phyloP scores from a whole-genome alignment of 2,329 filamentous ascomycete species.

The Lecanosticta acicola region DNA sequence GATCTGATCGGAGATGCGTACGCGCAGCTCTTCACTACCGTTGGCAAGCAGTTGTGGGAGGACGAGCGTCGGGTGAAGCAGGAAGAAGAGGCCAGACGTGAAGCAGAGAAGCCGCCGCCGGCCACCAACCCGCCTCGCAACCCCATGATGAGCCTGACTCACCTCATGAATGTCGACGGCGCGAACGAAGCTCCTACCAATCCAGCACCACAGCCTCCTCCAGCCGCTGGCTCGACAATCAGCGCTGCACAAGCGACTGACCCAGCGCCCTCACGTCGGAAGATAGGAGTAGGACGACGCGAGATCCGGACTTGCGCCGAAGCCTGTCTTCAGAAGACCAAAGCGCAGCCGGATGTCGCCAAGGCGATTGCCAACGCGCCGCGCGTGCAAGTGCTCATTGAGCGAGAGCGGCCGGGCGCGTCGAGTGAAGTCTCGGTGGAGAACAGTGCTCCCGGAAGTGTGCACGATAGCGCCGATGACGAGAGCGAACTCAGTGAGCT shows the following conservation, averaged over 20 bases:
- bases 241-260: constrained; percentile 11
- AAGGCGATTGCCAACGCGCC: constrained; percentile 6
- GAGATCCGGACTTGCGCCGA: constrained; percentile 57
- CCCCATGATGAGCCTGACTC: constrained; percentile 30
- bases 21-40: constrained; percentile 64
- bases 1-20: constrained; percentile 93
- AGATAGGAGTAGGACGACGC: constrained; percentile 55
- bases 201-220: constrained; percentile 4
- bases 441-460: constrained; percentile 53
- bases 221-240: constrained; percentile 7
- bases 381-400: constrained; percentile 27
- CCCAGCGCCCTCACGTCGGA: constrained; percentile 34
- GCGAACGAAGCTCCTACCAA: constrained; percentile 14
- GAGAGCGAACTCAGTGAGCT: constrained; percentile 52
- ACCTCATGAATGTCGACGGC: constrained; percentile 34
- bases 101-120: constrained; percentile 12
- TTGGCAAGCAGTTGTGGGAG: constrained; percentile 56
- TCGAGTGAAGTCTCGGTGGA: constrained; percentile 34
- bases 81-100: constrained; percentile 24
- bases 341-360: constrained; percentile 12
- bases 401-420: constrained; percentile 13
- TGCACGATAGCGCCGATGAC: constrained; percentile 50
- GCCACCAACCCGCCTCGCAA: constrained; percentile 23
- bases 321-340: constrained; percentile 43
- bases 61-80: constrained; percentile 29